Base-by-base conservation (phyloP, 139 green algal genomes). In the Micromonas commoda region DNA sequence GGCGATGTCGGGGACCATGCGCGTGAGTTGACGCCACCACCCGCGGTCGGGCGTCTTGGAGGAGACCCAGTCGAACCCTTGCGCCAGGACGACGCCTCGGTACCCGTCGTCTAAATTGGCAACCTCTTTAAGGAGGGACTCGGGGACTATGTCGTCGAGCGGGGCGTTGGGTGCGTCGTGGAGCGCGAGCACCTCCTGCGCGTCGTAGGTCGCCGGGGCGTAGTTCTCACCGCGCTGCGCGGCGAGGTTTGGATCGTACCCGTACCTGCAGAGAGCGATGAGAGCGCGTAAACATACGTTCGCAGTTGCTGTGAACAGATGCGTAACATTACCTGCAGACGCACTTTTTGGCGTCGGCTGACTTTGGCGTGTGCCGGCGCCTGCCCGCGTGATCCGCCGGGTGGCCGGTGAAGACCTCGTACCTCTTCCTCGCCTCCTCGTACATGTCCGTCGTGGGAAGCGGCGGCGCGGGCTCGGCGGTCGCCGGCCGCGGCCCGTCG, bases 1-100 rank as follows among this genome's bases (percentile, higher is more conserved):
- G 9, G 45, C 45, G 45, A 57, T 57, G 9, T 53, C 60, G 78
- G 33, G 19, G 37, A 28, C 28, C 45, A 51, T 4, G 79, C 76
- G 37, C 26, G 16, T 6, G n/a, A 29, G 5, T 45, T 69, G 34
- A 28, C 63, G n/a, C 13, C n/a, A 45, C 33, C n/a, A 39, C n/a
- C 3, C 20, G 20, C 38, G 2, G 0, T 29, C 63, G 1, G 28
- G 3, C 33, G 28, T 67, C 34, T 57, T 57, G 45, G 45, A 57
- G 16, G 45, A 57, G 9, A 16, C 16, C 45, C 45, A 57, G 45
- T 57, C 45, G 45, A 57, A 57, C 16, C 45, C 45, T 16, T 57
- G 45, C 45, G 16, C 16, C 45, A 57, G 16, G 9, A 57, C 45
- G 9, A 16, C 45, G 45, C 45, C 9, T 16, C 9, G 16, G 16